A percentile compares a stretch with the other conserved stretches of the same genome.
Evolutionary conservation across 2,329 filamentous ascomycete species (phyloP).

Genomic region (Eurotiales sp.): DNA sequence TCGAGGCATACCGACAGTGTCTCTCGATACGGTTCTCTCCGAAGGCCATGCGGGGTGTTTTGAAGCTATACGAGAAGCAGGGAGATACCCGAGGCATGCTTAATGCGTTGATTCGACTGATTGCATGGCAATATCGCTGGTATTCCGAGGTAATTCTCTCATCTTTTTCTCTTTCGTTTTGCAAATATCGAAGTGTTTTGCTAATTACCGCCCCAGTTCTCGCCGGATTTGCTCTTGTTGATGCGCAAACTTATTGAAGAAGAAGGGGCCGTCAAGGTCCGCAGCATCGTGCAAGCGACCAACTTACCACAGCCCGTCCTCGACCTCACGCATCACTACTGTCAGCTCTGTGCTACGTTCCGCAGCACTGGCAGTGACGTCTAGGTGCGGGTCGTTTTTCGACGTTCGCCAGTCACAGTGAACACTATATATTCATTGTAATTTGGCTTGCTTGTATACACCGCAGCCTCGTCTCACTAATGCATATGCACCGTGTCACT

Average conservation of each 20-base stretch:
- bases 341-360: conserved; percentile 89
- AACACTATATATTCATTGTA: not conserved
- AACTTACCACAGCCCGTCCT: conserved; percentile 89
- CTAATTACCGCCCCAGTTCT: conserved; percentile 59
- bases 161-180: not conserved
- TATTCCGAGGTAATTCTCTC: conserved; percentile 72
- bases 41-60: conserved; percentile 81
- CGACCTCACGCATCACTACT: conserved; percentile 94
- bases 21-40: conserved; percentile 85
- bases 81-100: conserved; percentile 79
- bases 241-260: conserved; percentile 94
- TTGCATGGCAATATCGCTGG: conserved; percentile 99
- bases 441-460: not conserved
- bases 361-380: conserved; percentile 89
- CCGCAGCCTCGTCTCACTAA: too few species aligned
- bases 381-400: conserved; percentile 36
- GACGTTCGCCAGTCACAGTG: not conserved
- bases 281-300: conserved; percentile 95
- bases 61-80: conserved; percentile 72
- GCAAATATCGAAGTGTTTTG: too few species aligned
- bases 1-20: conserved; percentile 89
- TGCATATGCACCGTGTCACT: not conserved
- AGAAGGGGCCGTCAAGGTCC: conserved; percentile 93
- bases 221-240: conserved; percentile 79
- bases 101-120: conserved; percentile 79